Percentiles rank a stretch among this genome's conserved stretches.
These are phyloP conservation scores for Ceratocystis albifundus DNA, from an alignment of 2,329 filamentous ascomycete genomes.

Conservation along the genomic window DNA sequence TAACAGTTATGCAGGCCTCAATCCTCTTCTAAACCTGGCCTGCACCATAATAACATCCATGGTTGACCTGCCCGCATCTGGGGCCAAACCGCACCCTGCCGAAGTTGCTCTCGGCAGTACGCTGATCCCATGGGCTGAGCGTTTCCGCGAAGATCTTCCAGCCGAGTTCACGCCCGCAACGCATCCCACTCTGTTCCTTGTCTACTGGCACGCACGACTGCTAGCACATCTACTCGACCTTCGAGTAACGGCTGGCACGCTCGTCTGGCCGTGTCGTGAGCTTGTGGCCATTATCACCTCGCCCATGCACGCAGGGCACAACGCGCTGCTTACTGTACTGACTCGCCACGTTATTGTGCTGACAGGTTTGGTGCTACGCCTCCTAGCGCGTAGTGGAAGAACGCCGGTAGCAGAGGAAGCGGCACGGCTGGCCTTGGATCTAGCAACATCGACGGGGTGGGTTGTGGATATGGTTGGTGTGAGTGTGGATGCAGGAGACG, in stretches of 20 bases:
- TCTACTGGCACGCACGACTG: constrained; percentile 59
- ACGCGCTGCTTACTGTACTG: constrained; percentile 35
- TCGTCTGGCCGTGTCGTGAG: constrained; percentile 11
- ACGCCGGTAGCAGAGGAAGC: constrained; percentile 45
- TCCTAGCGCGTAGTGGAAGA: constrained; percentile 33
- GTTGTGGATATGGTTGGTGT: neutral
- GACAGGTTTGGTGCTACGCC: constrained; percentile 47
- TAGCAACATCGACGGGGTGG: constrained; percentile 33
- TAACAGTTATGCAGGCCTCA: constrained; percentile 36
- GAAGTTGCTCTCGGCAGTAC: constrained; percentile 5
- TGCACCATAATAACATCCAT: constrained; percentile 31
- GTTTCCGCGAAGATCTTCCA: constrained; percentile 54
- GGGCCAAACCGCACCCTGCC: constrained; percentile 4
- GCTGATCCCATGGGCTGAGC: constrained; percentile 34
- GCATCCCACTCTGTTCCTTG: constrained; percentile 50
- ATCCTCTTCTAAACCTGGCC: constrained; percentile 41
- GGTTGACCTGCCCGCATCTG: constrained; percentile 6
- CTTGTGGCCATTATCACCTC: neutral
- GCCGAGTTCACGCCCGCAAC: constrained; percentile 41
- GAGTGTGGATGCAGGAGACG: neutral
- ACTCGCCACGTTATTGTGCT: constrained; percentile 56
- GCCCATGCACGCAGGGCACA: neutral
- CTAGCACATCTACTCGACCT: constrained; percentile 51
- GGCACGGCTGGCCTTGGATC: constrained; percentile 41
- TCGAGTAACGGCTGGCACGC: constrained; percentile 27